Evolutionary conservation across 1,284 basidiomycete genomes (phyloP), one percentile per base, ranked within the genome.

Genomic region (Leccinum huronense): DNA sequence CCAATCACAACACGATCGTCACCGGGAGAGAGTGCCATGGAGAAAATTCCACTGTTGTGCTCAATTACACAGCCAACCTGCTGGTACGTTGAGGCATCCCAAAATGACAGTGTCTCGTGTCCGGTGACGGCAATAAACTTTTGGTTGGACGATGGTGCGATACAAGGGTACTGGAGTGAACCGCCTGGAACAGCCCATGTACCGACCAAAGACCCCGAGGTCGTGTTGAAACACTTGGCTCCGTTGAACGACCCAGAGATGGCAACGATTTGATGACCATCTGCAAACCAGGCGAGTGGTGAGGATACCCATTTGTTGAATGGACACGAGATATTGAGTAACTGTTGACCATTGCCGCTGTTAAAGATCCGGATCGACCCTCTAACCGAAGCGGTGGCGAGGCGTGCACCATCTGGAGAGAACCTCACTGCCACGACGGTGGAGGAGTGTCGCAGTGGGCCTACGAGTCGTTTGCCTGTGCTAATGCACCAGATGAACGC

Each of bases 71-170:
- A 7, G 0, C 57, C 42, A 16, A 66, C n/a, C 33, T 66, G 65
- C 11, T 0, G 5, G 2, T 57, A 19, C 0, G 59, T 57, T 5
- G 64, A 62, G n/a, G 40, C 8, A 33, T 66, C 66, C 66, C 66
- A 67, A 53, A 67, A 65, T 3, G 63, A 62, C 2, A 67, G 1
- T 23, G 23, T 23, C 23, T 23, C 23, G 9, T 2, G 6, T 1
- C n/a, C 10, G 2, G 5, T 5, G 8, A 45, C 9, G 3, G 30
- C 66, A 3, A 42, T 10, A 13, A 68, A 65, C 2, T 34, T 61
- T 36, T 59, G 53, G 8, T 57, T 57, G 40, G 2, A 14, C 2
- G 61, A 16, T n/a, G 66, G 14, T 0, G 9, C 34, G 9, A 67
- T 19, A 11, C 56, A 66, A 19, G 45, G 19, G 19, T 2, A 5